Evolutionary conservation across 257 asterid genomes (phyloP).

Genomic region (Forsythia suspensa): DNA sequence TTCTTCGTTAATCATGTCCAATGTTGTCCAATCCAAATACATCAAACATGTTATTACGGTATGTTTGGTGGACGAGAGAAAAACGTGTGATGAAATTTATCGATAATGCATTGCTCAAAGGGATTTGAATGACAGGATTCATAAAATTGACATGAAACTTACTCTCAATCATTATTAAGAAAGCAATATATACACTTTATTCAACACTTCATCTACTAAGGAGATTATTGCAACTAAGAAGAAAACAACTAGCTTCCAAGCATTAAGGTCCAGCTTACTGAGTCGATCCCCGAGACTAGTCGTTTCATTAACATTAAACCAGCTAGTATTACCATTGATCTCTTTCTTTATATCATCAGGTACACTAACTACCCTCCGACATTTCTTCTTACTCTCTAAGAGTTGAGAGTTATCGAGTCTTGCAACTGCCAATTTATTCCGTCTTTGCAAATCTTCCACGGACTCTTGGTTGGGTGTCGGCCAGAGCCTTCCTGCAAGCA

Average conservation of each 20-base stretch:
- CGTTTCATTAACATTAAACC: slow-evolving; percentile 15
- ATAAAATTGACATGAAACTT: slow-evolving; percentile 10
- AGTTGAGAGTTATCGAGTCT: slow-evolving; percentile 32
- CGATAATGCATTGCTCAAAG: neutral
- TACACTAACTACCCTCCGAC: slow-evolving; percentile 18
- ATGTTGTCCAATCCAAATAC: too few relatives aligned
- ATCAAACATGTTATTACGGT: too few relatives aligned
- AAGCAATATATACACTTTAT: slow-evolving; percentile 23
- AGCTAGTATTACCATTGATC: slow-evolving; percentile 8
- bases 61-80: neutral
- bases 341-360: slow-evolving; percentile 11
- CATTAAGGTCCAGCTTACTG: slow-evolving; percentile 28
- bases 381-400: slow-evolving; percentile 14
- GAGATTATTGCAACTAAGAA: slow-evolving; percentile 26
- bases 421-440: slow-evolving; percentile 41
- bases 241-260: slow-evolving; percentile 28
- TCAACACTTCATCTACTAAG: slow-evolving; percentile 27
- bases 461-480: slow-evolving; percentile 88
- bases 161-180: slow-evolving; percentile 15
- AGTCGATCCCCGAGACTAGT: slow-evolving; percentile 27
- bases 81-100: neutral
- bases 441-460: slow-evolving; percentile 92
- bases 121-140: neutral
- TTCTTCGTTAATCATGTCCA: neutral
- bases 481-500: slow-evolving; percentile 94